Evolutionary conservation across 805 yeast species (phyloP).

Genomic region (Lachancea kluyveri): DNA sequence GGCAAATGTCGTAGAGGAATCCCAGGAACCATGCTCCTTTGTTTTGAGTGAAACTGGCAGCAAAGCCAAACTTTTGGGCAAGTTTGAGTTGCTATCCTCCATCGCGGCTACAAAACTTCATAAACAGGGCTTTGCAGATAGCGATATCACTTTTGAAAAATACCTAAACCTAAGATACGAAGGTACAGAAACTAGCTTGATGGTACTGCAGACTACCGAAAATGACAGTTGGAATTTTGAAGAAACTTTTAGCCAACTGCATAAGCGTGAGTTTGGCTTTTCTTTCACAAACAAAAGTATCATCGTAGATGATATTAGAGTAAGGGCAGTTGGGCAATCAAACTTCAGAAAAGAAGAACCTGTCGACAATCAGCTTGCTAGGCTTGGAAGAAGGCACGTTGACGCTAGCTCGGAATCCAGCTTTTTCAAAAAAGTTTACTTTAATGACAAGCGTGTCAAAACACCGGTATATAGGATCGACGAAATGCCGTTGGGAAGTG

Average conservation of each 20-base stretch:
- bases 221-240: conserved; percentile 34
- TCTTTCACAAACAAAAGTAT: conserved; percentile 49
- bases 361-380: conserved; percentile 48
- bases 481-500: conserved; percentile 46
- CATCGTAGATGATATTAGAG: conserved; percentile 66
- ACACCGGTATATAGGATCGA: conserved; percentile 54
- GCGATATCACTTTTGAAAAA: conserved; percentile 48
- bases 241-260: conserved; percentile 38
- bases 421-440: conserved; percentile 45
- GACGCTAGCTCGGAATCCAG: conserved; percentile 25
- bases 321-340: conserved; percentile 66
- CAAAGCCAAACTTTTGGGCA: conserved; percentile 32
- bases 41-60: conserved; percentile 31
- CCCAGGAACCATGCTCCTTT: conserved; percentile 64
- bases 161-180: conserved; percentile 73
- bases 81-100: conserved; percentile 39
- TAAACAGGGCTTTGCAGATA: conserved; percentile 48
- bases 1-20: conserved; percentile 79
- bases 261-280: conserved; percentile 71
- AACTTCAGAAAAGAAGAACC: conserved; percentile 35
- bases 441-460: conserved; percentile 42
- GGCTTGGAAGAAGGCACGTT: conserved; percentile 24
- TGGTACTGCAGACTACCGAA: conserved; percentile 41
- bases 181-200: conserved; percentile 85
- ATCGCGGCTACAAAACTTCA: conserved; percentile 38